A percentile compares a stretch with the other conserved stretches of the same genome.
Evolutionary conservation across 1,139 yeast species (phyloP).

Genomic region (Debaryomyces nepalensis): DNA sequence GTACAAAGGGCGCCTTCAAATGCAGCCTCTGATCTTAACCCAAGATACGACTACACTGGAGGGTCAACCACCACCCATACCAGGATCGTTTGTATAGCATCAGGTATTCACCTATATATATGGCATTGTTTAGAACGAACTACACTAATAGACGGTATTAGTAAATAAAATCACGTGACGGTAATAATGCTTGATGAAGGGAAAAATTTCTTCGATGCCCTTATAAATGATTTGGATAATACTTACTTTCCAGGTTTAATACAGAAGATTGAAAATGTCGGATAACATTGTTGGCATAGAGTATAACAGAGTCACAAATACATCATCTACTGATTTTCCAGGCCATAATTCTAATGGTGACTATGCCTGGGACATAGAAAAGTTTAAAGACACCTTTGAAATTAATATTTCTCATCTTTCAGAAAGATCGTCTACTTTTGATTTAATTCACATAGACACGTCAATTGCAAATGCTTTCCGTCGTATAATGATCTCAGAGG

Average conservation of each 20-base stretch:
- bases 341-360: constrained; percentile 71
- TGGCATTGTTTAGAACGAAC: background rate
- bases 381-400: constrained; percentile 72
- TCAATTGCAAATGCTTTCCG: constrained; percentile 96
- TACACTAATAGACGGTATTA: background rate
- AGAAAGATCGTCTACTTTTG: constrained; percentile 82
- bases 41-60: background rate
- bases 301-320: constrained; percentile 87
- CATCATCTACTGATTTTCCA: constrained; percentile 87
- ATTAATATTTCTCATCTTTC: constrained; percentile 67
- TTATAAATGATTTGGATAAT: constrained; percentile 5
- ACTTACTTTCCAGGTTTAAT: background rate
- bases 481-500: constrained; percentile 95
- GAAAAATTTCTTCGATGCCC: constrained; percentile 14
- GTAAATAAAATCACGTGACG: constrained; percentile 1
- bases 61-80: constrained; percentile 12
- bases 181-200: background rate
- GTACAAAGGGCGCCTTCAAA: constrained; percentile 11
- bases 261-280: constrained; percentile 27
- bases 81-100: constrained; percentile 19
- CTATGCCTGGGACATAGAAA: constrained; percentile 82
- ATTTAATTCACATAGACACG: constrained; percentile 83
- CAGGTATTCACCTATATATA: background rate
- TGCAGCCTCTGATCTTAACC: background rate
- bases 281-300: constrained; percentile 83